These are phyloP conservation scores for Lactarius indigo DNA, from an alignment of 768 basidiomycete genomes.

Conservation along the genomic window DNA sequence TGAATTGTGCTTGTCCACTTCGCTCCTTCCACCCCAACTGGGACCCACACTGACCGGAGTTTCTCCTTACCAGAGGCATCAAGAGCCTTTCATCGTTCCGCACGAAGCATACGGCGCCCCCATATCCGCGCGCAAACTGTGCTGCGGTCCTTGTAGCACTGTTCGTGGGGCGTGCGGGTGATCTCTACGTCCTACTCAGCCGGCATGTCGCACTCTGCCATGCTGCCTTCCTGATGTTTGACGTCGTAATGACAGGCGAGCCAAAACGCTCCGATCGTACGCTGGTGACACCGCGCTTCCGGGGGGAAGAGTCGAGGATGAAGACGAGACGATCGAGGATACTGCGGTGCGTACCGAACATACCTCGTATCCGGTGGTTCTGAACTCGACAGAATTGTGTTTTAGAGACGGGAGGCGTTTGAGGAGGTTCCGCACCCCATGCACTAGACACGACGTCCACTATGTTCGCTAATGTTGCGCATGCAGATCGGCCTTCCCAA, in stretches of 20 bases:
- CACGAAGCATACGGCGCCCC: constrained; percentile 26
- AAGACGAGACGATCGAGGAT: constrained; percentile 67
- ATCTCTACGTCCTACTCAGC: constrained; percentile 82
- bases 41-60: background rate
- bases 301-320: constrained; percentile 74
- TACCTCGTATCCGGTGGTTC: background rate
- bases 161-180: constrained; percentile 80
- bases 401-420: constrained; percentile 79
- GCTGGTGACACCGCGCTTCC: constrained; percentile 89
- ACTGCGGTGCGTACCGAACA: constrained; percentile 59
- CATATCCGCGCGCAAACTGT: constrained; percentile 52
- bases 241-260: constrained; percentile 48
- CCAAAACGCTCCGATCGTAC: constrained; percentile 67
- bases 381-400: background rate
- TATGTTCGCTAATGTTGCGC: constrained; percentile 7
- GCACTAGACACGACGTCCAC: background rate
- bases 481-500: constrained; percentile 75
- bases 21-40: background rate
- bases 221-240: background rate
- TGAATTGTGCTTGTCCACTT: constrained; percentile 9
- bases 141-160: constrained; percentile 82
- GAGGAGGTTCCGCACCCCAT: constrained; percentile 61
- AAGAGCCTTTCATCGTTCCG: constrained; percentile 17
- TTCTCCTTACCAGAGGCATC: constrained; percentile 11
- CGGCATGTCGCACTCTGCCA: constrained; percentile 44